Percentiles rank a stretch among this genome's conserved stretches.
Evolutionary conservation across 1,284 basidiomycete genomes (phyloP).

Genomic region (Cerioporus squamosus): DNA sequence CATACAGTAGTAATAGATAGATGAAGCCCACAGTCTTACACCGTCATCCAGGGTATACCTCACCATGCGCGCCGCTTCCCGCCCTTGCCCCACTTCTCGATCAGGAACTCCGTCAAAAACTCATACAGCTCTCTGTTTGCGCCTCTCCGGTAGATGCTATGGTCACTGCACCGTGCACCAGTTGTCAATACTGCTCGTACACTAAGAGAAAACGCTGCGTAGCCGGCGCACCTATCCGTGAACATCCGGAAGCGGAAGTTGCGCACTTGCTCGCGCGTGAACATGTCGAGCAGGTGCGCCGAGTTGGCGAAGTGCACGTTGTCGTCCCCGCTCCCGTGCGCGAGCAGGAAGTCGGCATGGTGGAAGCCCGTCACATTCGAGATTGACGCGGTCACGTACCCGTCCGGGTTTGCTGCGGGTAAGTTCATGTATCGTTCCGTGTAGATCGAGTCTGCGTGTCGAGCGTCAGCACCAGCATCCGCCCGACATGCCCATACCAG

Average conservation of each 20-base stretch:
- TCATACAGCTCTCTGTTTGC: constrained; percentile 87
- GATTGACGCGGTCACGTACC: constrained; percentile 87
- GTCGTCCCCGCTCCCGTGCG: constrained; percentile 93
- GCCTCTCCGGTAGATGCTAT: constrained; percentile 72
- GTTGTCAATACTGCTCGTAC: neutral
- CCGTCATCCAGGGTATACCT: neutral
- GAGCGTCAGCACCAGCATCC: neutral
- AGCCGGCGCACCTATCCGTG: constrained; percentile 77
- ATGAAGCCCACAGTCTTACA: neutral
- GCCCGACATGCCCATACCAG: neutral
- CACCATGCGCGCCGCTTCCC: constrained; percentile 47
- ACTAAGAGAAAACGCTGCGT: neutral
- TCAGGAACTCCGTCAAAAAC: constrained; percentile 83
- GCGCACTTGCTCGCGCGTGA: constrained; percentile 78
- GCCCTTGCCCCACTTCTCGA: constrained; percentile 92
- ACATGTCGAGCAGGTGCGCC: constrained; percentile 89
- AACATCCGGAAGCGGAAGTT: constrained; percentile 94
- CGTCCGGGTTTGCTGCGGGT: constrained; percentile 75
- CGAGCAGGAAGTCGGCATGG: constrained; percentile 80
- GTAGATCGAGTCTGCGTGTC: constrained; percentile 75
- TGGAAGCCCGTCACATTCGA: constrained; percentile 86
- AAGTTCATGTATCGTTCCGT: constrained; percentile 98
- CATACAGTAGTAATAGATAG: neutral
- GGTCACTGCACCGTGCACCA: constrained; percentile 59
- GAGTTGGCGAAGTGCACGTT: constrained; percentile 95